A percentile compares a stretch with the other conserved stretches of the same genome.
Conservation (phyloP, 768 basidiomycete genomes). For the Tricholoma sp. region DNA sequence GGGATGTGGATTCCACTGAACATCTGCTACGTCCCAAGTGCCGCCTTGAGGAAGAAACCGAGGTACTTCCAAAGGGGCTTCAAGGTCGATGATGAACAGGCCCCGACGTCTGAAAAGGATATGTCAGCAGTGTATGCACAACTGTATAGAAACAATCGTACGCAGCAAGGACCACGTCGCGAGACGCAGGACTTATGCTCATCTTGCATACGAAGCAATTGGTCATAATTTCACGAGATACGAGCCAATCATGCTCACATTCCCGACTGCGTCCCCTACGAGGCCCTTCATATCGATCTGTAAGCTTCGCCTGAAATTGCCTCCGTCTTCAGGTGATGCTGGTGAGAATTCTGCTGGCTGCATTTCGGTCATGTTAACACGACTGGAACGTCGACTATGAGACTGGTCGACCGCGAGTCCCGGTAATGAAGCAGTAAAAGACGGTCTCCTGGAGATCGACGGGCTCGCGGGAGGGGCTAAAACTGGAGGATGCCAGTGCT, state of each 20-base stretch:
- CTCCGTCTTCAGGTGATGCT: slow-evolving; percentile 44
- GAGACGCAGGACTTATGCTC: slow-evolving; percentile 85
- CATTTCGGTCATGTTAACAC: slow-evolving; percentile 3
- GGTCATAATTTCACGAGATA: background rate
- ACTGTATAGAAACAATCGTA: slow-evolving; percentile 23
- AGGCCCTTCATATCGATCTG: slow-evolving; percentile 78
- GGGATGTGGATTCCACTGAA: slow-evolving; percentile 88
- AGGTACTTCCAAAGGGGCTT: slow-evolving; percentile 80
- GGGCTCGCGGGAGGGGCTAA: slow-evolving; percentile 15
- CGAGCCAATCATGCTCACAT: slow-evolving; percentile 43
- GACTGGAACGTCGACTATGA: slow-evolving; percentile 4
- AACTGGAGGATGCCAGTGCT: slow-evolving; percentile 13
- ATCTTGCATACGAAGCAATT: slow-evolving; percentile 43
- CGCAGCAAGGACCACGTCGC: slow-evolving; percentile 91
- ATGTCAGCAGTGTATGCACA: background rate
- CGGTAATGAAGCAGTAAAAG: slow-evolving; percentile 5
- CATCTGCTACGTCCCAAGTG: slow-evolving; percentile 92
- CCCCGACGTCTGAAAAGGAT: slow-evolving; percentile 61
- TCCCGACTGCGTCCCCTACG: slow-evolving; percentile 80
- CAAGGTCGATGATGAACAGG: slow-evolving; percentile 91
- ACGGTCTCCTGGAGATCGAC: slow-evolving; percentile 9
- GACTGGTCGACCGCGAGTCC: background rate
- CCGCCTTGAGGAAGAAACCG: slow-evolving; percentile 95
- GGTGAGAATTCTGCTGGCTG: slow-evolving; percentile 2
- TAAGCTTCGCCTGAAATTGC: slow-evolving; percentile 52